Evolutionary conservation across 225 moss, liverwort and hornwort species (phyloP).

Genomic region (Physcomitrellopsis africana): DNA sequence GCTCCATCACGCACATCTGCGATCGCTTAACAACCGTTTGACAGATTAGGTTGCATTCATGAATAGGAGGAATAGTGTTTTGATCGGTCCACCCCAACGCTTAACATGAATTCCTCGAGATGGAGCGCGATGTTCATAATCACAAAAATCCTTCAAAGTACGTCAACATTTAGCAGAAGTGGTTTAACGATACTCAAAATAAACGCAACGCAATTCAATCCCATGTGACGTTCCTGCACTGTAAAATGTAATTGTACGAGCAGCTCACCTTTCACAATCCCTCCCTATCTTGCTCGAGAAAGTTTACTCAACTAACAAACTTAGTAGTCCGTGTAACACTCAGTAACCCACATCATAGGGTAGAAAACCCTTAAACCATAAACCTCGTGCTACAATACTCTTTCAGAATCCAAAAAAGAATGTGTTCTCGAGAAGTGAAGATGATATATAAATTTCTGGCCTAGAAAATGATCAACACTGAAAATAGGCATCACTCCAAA

Average conservation of each 20-base stretch:
- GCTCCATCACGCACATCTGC: slow-evolving; percentile 35
- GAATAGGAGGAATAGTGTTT: too few species aligned
- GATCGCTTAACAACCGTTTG: neutral
- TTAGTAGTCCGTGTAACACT: neutral
- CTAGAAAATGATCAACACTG: neutral
- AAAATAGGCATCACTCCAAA: slow-evolving; percentile 1
- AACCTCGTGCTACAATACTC: slow-evolving; percentile 11
- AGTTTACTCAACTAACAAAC: neutral
- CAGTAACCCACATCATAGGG: neutral
- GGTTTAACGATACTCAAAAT: neutral
- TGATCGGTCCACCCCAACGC: neutral
- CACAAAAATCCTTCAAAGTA: neutral
- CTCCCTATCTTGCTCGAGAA: neutral
- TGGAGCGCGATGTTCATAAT: neutral
- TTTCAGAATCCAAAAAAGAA: neutral
- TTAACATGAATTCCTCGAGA: neutral
- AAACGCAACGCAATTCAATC: neutral
- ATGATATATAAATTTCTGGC: neutral
- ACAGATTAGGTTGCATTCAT: neutral
- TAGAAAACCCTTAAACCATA: slow-evolving; percentile 28
- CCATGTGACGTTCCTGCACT: neutral
- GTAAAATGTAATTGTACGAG: too few species aligned
- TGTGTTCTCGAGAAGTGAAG: neutral
- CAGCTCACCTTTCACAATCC: neutral
- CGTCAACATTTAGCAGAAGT: neutral